phyloP scores from a whole-genome alignment of 345 rosid species.

The Populus deltoides region DNA sequence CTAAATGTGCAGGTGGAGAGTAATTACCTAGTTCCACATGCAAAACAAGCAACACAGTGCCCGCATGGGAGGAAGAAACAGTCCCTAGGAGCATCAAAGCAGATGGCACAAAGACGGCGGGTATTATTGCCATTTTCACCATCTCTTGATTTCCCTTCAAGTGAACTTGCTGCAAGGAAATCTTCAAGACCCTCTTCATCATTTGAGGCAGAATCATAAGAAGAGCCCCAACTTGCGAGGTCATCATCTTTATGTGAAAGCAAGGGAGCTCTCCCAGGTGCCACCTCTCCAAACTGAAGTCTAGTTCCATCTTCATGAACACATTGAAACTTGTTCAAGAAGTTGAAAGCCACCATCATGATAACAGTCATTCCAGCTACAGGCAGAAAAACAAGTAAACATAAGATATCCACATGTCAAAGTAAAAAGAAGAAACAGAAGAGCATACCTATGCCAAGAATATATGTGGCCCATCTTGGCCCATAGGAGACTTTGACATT shows the following conservation, averaged over 20 bases:
- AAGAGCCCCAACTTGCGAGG: slow-evolving; percentile 89
- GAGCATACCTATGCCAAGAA: slow-evolving; percentile 70
- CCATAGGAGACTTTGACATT: slow-evolving; percentile 71
- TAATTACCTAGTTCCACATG: slow-evolving; percentile 80
- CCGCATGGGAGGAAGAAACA: slow-evolving; percentile 99
- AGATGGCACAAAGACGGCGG: slow-evolving; percentile 87
- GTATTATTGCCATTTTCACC: slow-evolving; percentile 67
- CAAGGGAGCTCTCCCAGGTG: slow-evolving; percentile 63
- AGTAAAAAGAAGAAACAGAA: not conserved
- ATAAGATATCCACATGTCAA: not conserved
- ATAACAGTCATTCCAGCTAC: slow-evolving; percentile 69
- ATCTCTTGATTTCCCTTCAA: slow-evolving; percentile 46
- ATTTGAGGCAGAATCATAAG: slow-evolving; percentile 71
- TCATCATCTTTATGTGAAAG: slow-evolving; percentile 79
- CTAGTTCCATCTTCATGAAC: slow-evolving; percentile 35
- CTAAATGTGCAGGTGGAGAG: not conserved
- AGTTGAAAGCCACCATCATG: slow-evolving; percentile 55
- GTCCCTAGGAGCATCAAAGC: slow-evolving; percentile 97
- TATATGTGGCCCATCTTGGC: slow-evolving; percentile 88
- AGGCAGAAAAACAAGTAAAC: slow-evolving; percentile 7
- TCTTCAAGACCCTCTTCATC: slow-evolving; percentile 73
- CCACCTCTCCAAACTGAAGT: slow-evolving; percentile 36
- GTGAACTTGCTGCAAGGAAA: slow-evolving; percentile 34
- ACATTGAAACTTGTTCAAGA: slow-evolving; percentile 54
- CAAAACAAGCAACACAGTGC: slow-evolving; percentile 88